Evolutionary conservation across 352 stramenopile genomes (phyloP), one percentile per base, ranked within the genome.

Genomic region (Globisporangium paddicum): DNA sequence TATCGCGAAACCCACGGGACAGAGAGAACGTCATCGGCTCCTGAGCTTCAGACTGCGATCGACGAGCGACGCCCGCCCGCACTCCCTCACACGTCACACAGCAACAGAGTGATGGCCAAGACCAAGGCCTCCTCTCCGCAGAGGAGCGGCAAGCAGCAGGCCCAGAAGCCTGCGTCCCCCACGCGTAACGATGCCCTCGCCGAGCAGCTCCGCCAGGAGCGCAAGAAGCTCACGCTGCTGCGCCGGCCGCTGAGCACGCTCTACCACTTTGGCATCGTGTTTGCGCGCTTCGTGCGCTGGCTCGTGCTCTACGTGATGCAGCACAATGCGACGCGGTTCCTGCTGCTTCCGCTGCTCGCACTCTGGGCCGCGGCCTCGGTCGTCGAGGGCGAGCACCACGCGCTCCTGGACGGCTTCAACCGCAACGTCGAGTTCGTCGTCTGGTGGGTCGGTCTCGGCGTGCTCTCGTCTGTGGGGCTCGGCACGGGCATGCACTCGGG

Each of bases 401-500:
- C 55, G 41, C 41, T 86, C n/a, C 70, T 96, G 40, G 82, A 93
- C 58, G 80, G 94, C 58, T 86, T 96, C 71, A 94, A 94, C 68
- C 68, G 66, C 47, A 82, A 78, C 35, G 77, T 88, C 60, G 75
- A 95, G 75, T 98, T 96, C 69, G 73, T 96, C 30, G 82, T 93
- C 45, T 98, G 91, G 89, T 98, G 93, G 93, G 76, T 98, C 48
- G 89, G 91, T 1, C 84, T 98, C 23, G 93, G 93, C 51, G 87
- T 98, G 47, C 82, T 98, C 37, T 98, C 92, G 58, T 96, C 83
- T 13, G 89, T 98, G n/a, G 93, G 93, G 8, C 83, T 98, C 35
- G 93, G 93, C 58, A 96, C 87, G 21, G 93, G 93, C 48, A 96
- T 98, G 79, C 93, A 98, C 74, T 97, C 88, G 58, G 91, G 91